Base-by-base conservation (phyloP, 2,329 filamentous ascomycete species). In the Ascochyta viciae-villosae region DNA sequence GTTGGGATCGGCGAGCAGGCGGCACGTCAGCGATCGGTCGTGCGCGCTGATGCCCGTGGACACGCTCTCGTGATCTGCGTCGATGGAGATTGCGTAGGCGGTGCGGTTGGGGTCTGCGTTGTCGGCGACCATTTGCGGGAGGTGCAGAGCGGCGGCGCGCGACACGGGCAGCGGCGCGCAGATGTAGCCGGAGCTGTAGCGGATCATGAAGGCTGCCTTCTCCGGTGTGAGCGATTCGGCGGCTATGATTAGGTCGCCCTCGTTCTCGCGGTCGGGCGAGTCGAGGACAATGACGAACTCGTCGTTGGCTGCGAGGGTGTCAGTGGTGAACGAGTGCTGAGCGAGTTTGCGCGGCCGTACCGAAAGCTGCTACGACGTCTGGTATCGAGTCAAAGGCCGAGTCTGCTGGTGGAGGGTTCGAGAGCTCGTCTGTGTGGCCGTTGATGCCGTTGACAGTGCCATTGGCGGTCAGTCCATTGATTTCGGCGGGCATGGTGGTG, bases 211-310 rank as follows among this genome's bases (percentile, higher is more conserved):
- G 69, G 92, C 91, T 88, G 96, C 96, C 79, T 98, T 94, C 63
- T 90, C 85, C 23, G 92, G 84, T 8, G 94, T 96, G 62, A 97
- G 81, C 70, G 89, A 85, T 65, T 92, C 82, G 60, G 92, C 94
- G 64, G 95, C 91, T 73, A 98, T 96, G 77, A 98, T 97, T 44
- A 99, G 86, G 80, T 99, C 95, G 77, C 93, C 95, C 84, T 99
- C 95, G 77, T 99, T 99, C 78, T 99, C 95, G 77, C 95, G 93
- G 60, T 88, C 86, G 62, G 92, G 87, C 66, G 91, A 90, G 81
- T 99, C 95, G 71, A 99, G 91, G 34, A 97, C 94, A 60, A 99
- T 87, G 74, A 99, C 89, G 83, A 98, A 98, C 74, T 98, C 88
- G 77, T 92, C 92, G 64, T 75, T 71, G 41, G 72, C 76, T 78